A percentile compares a stretch with the other conserved stretches of the same genome.
Evolutionary conservation across 257 asterid genomes (phyloP).

Genomic region (Solanum clarkiae): DNA sequence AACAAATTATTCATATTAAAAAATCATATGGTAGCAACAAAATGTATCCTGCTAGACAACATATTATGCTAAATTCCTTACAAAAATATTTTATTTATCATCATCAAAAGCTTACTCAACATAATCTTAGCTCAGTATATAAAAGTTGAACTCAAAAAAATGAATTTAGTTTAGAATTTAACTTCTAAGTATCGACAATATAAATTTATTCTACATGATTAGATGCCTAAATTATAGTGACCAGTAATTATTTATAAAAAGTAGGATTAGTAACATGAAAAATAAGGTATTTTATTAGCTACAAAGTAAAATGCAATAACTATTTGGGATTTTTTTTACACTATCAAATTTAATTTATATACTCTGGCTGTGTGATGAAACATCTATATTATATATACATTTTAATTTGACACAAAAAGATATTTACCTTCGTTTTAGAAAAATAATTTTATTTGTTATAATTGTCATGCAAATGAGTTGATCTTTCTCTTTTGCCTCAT

Average conservation of each 20-base stretch:
- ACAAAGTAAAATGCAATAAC: too few species aligned
- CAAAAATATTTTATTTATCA: too few species aligned
- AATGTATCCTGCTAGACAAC: too few species aligned
- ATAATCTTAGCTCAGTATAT: neutral
- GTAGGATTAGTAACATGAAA: neutral
- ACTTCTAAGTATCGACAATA: neutral
- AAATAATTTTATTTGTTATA: too few species aligned
- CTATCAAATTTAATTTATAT: too few species aligned
- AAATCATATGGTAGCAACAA: too few species aligned
- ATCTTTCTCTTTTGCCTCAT: too few species aligned
- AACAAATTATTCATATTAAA: too few species aligned
- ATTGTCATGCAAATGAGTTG: too few species aligned
- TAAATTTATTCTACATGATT: neutral
- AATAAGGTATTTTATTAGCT: neutral
- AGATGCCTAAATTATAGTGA: neutral
- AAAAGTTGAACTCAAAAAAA: neutral
- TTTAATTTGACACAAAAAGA: neutral
- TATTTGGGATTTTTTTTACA: too few species aligned
- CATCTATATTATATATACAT: neutral
- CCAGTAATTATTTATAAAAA: neutral
- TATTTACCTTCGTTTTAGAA: neutral
- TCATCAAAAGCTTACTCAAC: too few species aligned
- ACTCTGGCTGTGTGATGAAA: neutral
- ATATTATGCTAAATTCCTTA: too few species aligned
- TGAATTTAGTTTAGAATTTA: neutral